Conservation (phyloP, 257 asterid genomes). For the Solanum bukasovii region DNA sequence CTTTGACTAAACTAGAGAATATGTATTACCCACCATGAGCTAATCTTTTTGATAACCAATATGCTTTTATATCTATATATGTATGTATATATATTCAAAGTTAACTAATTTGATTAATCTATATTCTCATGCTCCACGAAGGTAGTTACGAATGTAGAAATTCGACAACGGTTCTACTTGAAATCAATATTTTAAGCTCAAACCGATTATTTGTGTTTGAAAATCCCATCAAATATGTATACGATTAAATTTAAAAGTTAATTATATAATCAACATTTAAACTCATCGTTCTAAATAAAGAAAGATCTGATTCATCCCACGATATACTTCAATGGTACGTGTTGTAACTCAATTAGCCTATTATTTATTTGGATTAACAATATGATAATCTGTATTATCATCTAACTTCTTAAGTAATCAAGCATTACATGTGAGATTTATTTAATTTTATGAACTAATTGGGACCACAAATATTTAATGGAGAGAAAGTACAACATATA, state of each 20-base stretch:
- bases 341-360: background rate
- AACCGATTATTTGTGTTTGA: rapidly evolving
- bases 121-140: background rate
- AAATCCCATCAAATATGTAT: too few relatives aligned
- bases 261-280: too few relatives aligned
- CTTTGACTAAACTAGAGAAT: background rate
- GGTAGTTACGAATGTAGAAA: too few relatives aligned
- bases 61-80: background rate
- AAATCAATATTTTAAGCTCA: background rate
- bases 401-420: background rate
- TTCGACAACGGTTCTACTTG: rapidly evolving
- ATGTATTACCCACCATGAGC: background rate
- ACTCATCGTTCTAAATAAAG: background rate
- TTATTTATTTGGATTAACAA: background rate
- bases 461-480: background rate
- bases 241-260: too few relatives aligned
- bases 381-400: background rate
- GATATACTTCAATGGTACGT: background rate
- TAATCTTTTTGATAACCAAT: background rate
- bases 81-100: too few relatives aligned
- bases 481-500: background rate
- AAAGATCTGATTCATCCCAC: background rate
- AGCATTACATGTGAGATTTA: background rate
- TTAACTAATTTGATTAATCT: background rate
- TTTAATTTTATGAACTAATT: background rate